phyloP scores from a whole-genome alignment of 805 yeast species.

The Clavispora asparagi region DNA sequence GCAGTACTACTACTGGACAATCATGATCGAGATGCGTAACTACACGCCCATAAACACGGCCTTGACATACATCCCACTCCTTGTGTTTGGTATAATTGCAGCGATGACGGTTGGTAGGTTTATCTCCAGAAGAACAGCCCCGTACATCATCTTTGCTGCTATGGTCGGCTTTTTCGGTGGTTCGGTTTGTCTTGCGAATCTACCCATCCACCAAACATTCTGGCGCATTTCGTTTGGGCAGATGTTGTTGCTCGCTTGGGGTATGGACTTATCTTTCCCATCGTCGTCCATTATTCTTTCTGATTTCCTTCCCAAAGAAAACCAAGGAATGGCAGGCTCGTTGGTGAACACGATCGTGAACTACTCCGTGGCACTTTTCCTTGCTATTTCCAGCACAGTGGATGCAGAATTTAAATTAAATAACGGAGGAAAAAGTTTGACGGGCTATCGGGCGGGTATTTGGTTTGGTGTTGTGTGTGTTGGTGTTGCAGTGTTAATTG shows the following conservation, averaged over 20 bases:
- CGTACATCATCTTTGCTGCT: constrained; percentile 45
- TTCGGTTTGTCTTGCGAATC: constrained; percentile 44
- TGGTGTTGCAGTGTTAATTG: constrained; percentile 36
- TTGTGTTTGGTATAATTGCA: constrained; percentile 52
- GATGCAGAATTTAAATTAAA: constrained; percentile 25
- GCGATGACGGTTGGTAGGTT: constrained; percentile 47
- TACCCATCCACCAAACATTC: constrained; percentile 56
- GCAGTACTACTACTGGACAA: constrained; percentile 58
- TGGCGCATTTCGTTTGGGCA: constrained; percentile 56
- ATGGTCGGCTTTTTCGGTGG: constrained; percentile 54
- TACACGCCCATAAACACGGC: constrained; percentile 30
- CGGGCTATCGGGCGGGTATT: constrained; percentile 52
- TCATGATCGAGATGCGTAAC: constrained; percentile 45
- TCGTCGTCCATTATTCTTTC: constrained; percentile 63
- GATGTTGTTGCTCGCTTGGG: constrained; percentile 55
- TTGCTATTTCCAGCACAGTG: constrained; percentile 69
- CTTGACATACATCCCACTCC: constrained; percentile 42
- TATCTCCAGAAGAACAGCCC: constrained; percentile 44
- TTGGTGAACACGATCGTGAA: constrained; percentile 65
- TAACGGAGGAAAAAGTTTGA: constrained; percentile 14
- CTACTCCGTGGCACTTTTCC: constrained; percentile 62
- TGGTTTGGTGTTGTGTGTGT: constrained; percentile 62
- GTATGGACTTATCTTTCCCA: constrained; percentile 77
- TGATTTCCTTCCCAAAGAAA: constrained; percentile 51
- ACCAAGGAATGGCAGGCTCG: constrained; percentile 79